Evolutionary conservation across 2,329 filamentous ascomycete genomes (phyloP), one percentile per base, ranked within the genome.

Genomic region (Microcyclospora pomicola): DNA sequence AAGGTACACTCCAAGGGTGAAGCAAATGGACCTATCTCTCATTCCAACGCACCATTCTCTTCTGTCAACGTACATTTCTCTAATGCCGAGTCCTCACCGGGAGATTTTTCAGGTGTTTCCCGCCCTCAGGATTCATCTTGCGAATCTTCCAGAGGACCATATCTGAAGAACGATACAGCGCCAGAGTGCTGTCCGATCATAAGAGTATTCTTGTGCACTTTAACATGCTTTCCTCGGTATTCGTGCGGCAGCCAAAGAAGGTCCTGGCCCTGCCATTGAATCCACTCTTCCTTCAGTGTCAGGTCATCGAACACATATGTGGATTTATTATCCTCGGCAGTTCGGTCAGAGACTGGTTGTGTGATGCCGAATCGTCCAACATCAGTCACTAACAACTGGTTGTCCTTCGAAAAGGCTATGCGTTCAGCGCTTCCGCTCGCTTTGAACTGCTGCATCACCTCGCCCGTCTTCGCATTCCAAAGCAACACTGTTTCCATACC

Each of bases 381-480:
- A 31, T 31, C 30, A n/a, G 30, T 31, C 4, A 15, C 9, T 6
- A 31, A 9, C 4, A 9, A 5, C 9, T 31, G 5, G 14, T 31
- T 4, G 30, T 31, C 30, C 4, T 31, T 9, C 14, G 30, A n/a
- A 15, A 31, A 31, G 4, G 14, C 12, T 5, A 31, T 31, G 5
- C 9, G 30, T n/a, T 9, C 6, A 9, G 14, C 30, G 12, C 4
- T 9, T 5, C 5, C 14, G 14, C 12, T 5, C 30, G 30, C 9
- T 31, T 6, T 31, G 14, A 31, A 6, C 30, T 31, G 5, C 12
- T 15, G 12, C 6, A 31, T 31, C 14, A n/a, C 30, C 30, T 4
- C 30, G 5, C 30, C 30, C 9, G 30, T 31, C 12, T n/a, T 37
- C 27, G 42, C 27, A 36, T 44, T 46, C 52, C 50, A 54, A 12